Percentiles rank a stretch among this genome's conserved stretches.
Evolutionary conservation across 306 rosid genomes (phyloP).

Genomic region (Gillenia trifoliata): DNA sequence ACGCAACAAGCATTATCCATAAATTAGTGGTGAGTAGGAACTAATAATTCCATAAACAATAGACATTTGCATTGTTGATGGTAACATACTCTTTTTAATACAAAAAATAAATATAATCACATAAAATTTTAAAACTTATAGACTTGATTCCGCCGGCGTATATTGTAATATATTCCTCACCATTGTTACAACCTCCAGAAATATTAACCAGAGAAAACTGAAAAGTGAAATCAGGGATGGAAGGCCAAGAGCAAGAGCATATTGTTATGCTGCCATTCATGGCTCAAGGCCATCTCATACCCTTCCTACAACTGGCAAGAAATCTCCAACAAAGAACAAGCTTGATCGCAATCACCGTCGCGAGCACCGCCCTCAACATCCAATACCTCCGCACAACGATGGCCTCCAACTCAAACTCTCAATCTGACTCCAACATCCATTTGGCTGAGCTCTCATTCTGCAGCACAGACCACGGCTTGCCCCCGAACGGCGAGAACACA

Average conservation of each 20-base stretch:
- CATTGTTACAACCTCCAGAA: too few relatives aligned
- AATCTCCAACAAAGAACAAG: constrained; percentile 34
- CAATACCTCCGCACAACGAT: constrained; percentile 44
- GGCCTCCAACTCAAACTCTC: constrained; percentile 5
- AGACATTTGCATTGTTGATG: too few relatives aligned
- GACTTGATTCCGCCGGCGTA: too few relatives aligned
- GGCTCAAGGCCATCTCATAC: constrained; percentile 79
- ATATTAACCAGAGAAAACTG: too few relatives aligned
- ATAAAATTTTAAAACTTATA: too few relatives aligned
- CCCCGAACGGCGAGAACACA: constrained; percentile 53
- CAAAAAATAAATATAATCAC: too few relatives aligned
- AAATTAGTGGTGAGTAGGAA: too few relatives aligned
- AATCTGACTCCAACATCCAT: constrained; percentile 10
- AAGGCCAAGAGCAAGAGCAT: constrained; percentile 10
- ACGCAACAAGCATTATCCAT: too few relatives aligned
- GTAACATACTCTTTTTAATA: too few relatives aligned
- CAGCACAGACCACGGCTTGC: constrained; percentile 37
- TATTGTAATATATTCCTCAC: too few relatives aligned
- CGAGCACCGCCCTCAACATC: constrained; percentile 60
- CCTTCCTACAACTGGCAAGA: constrained; percentile 55
- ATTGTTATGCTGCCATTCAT: constrained; percentile 65
- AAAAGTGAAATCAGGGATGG: too few relatives aligned
- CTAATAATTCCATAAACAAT: too few relatives aligned
- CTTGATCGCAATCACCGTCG: constrained; percentile 48
- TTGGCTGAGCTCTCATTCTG: constrained; percentile 47